phyloP scores from a whole-genome alignment of 352 stramenopile genomes.

The Elongisporangium prolatum region DNA sequence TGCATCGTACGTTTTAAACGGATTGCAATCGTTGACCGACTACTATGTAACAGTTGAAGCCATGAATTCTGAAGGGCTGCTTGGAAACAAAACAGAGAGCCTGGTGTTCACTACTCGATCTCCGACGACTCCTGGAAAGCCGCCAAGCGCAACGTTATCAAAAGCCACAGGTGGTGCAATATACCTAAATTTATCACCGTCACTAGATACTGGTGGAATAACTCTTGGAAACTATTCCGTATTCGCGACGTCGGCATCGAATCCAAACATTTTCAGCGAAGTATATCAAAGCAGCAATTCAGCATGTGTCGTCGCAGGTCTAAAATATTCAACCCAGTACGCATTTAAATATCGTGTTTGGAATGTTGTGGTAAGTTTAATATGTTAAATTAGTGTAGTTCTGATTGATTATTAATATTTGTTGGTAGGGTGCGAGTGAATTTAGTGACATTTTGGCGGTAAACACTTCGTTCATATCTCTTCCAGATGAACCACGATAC shows the following conservation, averaged over 20 bases:
- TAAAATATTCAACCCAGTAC: conserved; percentile 42
- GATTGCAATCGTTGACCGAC: conserved; percentile 18
- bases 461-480: conserved; percentile 36
- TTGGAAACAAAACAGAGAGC: conserved; percentile 11
- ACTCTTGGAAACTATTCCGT: conserved; percentile 22
- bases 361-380: conserved; percentile 27
- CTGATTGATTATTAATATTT: too few species aligned
- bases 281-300: conserved; percentile 25
- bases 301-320: conserved; percentile 17
- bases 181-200: conserved; percentile 23
- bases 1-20: conserved; percentile 15
- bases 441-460: conserved; percentile 25
- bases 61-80: conserved; percentile 25
- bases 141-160: conserved; percentile 12
- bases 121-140: conserved; percentile 32
- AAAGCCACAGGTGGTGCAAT: conserved; percentile 36
- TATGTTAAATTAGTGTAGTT: too few species aligned
- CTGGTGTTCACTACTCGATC: conserved; percentile 23
- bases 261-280: conserved; percentile 33
- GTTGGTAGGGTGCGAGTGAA: conserved; percentile 40
- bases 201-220: conserved; percentile 34
- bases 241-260: conserved; percentile 23
- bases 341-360: conserved; percentile 36
- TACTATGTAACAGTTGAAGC: conserved; percentile 32
- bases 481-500: conserved; percentile 32